Conservation (phyloP, 78 protist species). For the Dictyostelium brefeldianum region DNA sequence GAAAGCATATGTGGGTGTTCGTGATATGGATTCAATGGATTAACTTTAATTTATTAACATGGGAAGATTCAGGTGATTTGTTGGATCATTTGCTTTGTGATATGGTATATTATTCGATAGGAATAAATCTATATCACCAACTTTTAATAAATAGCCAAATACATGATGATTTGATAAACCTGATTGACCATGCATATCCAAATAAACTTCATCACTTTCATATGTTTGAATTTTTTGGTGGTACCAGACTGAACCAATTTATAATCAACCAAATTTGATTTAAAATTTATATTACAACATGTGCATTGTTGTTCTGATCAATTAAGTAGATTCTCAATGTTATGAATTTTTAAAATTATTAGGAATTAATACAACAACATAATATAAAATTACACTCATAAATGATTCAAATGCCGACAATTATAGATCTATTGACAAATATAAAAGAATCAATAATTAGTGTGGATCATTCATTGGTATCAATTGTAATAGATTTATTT, state of each 20-base stretch:
- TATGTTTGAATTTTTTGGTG: too few species aligned
- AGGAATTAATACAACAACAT: too few species aligned
- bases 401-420: too few species aligned
- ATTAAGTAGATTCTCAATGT: too few species aligned
- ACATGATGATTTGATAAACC: slow-evolving; percentile 18
- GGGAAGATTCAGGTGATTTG: neutral
- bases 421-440: too few species aligned
- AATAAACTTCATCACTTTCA: neutral
- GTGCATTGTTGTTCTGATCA: too few species aligned
- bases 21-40: neutral
- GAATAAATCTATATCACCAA: slow-evolving; percentile 8
- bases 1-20: slow-evolving; percentile 65
- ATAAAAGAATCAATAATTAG: too few species aligned
- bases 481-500: too few species aligned
- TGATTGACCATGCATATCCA: slow-evolving; percentile 75
- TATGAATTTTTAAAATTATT: too few species aligned
- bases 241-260: too few species aligned
- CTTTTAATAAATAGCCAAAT: neutral
- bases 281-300: slow-evolving; percentile 4
- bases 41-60: neutral
- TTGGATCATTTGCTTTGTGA: neutral
- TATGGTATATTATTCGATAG: slow-evolving; percentile 13
- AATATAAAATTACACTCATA: too few species aligned
- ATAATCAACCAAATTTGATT: neutral
- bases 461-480: too few species aligned